Conservation (phyloP, 805 yeast species). For the Yamadazyma sp. region DNA sequence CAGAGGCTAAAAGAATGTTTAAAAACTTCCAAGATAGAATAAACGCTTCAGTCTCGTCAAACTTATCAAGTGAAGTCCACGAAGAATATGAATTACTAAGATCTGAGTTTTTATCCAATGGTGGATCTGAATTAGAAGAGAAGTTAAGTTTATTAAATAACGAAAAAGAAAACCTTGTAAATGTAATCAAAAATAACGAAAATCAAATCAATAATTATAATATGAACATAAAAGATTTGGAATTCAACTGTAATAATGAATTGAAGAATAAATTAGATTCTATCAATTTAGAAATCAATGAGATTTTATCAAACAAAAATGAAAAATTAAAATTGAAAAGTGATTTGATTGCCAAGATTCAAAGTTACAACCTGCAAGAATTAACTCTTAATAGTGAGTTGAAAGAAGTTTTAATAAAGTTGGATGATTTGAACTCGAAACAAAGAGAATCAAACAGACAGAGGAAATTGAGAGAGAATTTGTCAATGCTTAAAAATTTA, state of each 20-base stretch:
- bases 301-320: slow-evolving; percentile 25
- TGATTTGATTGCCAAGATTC: slow-evolving; percentile 31
- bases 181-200: slow-evolving; percentile 20
- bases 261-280: slow-evolving; percentile 30
- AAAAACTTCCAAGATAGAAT: slow-evolving; percentile 27
- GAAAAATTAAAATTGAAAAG: slow-evolving; percentile 24
- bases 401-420: slow-evolving; percentile 52
- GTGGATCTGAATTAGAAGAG: slow-evolving; percentile 59
- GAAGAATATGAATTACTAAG: slow-evolving; percentile 58
- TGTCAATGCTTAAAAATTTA: slow-evolving; percentile 63
- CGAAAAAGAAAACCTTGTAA: slow-evolving; percentile 43
- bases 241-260: slow-evolving; percentile 31
- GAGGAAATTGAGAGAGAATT: slow-evolving; percentile 67
- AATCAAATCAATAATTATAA: slow-evolving; percentile 33
- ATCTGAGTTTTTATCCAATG: slow-evolving; percentile 50
- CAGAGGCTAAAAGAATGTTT: slow-evolving; percentile 34
- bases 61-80: slow-evolving; percentile 37
- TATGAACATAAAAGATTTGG: slow-evolving; percentile 40
- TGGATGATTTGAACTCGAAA: slow-evolving; percentile 72
- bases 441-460: slow-evolving; percentile 76
- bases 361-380: slow-evolving; percentile 44
- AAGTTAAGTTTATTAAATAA: slow-evolving; percentile 37
- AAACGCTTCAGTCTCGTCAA: slow-evolving; percentile 12
- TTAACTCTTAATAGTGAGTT: slow-evolving; percentile 61
- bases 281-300: slow-evolving; percentile 28